phyloP scores from a whole-genome alignment of 2,329 filamentous ascomycete species.

The Cercospora sp. region DNA sequence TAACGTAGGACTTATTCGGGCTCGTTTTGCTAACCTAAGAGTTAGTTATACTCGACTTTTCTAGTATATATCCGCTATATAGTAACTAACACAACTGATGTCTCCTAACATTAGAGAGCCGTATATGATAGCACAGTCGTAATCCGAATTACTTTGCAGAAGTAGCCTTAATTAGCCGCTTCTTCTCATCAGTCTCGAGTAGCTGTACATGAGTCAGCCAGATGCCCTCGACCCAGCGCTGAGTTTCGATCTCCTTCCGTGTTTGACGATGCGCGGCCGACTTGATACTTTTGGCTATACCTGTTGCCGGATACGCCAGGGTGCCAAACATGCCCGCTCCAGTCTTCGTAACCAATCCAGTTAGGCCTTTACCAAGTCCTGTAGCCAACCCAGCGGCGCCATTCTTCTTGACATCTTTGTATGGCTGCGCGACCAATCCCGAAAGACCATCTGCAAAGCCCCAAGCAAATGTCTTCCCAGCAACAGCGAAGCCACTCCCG shows the following conservation, averaged over 20 bases:
- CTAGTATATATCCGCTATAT: too few relatives aligned
- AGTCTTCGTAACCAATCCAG: not conserved
- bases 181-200: not conserved
- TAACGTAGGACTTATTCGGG: too few relatives aligned
- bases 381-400: slow-evolving; percentile 13
- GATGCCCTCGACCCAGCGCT: not conserved
- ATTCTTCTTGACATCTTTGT: slow-evolving; percentile 63
- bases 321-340: not conserved
- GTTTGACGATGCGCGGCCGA: not conserved
- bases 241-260: not conserved
- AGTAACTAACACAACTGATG: too few relatives aligned
- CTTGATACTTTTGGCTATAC: not conserved
- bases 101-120: too few relatives aligned
- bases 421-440: slow-evolving; percentile 76
- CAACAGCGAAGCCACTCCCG: slow-evolving; percentile 73
- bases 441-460: slow-evolving; percentile 80
- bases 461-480: slow-evolving; percentile 60
- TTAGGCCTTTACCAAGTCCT: not conserved
- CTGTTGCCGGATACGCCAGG: not conserved
- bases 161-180: not conserved
- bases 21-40: too few relatives aligned
- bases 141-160: too few relatives aligned
- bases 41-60: too few relatives aligned
- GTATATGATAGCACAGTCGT: too few relatives aligned
- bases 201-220: not conserved